Evolutionary conservation across 768 basidiomycete species (phyloP).

Genomic region (Boletus subcaerulescens): DNA sequence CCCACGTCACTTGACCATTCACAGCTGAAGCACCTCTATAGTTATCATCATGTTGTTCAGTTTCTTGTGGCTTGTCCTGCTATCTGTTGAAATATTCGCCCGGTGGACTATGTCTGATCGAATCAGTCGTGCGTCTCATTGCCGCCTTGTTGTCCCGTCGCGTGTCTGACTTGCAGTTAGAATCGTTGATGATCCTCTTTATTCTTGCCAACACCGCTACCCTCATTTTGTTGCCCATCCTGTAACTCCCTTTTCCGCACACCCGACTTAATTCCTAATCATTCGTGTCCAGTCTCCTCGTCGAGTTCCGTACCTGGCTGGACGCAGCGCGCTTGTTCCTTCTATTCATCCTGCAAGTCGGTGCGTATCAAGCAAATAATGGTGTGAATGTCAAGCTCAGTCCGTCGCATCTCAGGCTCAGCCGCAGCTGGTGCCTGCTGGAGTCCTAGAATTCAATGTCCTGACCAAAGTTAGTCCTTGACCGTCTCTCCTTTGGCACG

Average conservation of each 20-base stretch:
- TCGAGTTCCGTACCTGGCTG: slow-evolving; percentile 50
- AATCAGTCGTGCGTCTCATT: slow-evolving; percentile 41
- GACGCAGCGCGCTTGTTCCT: slow-evolving; percentile 51
- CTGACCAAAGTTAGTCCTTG: slow-evolving; percentile 37
- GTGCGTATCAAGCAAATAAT: slow-evolving; percentile 29
- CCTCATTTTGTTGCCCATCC: slow-evolving; percentile 38
- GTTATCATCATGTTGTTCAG: slow-evolving; percentile 43
- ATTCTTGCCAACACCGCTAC: slow-evolving; percentile 41
- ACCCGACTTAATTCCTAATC: background rate
- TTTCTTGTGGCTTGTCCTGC: slow-evolving; percentile 47
- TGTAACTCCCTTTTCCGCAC: slow-evolving; percentile 34
- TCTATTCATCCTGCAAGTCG: slow-evolving; percentile 44
- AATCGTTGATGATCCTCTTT: slow-evolving; percentile 44
- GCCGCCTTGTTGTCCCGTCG: background rate
- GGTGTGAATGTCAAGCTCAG: background rate
- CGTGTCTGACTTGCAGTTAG: slow-evolving; percentile 4
- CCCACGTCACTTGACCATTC: background rate
- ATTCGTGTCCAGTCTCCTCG: slow-evolving; percentile 36
- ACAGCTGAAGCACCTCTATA: slow-evolving; percentile 18
- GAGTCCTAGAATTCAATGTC: slow-evolving; percentile 43
- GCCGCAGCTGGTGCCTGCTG: slow-evolving; percentile 43
- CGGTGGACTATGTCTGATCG: slow-evolving; percentile 45
- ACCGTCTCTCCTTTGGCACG: background rate
- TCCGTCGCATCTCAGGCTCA: slow-evolving; percentile 30
- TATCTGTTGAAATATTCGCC: slow-evolving; percentile 44